A percentile compares a stretch with the other conserved stretches of the same genome.
Conservation (phyloP, 805 yeast genomes). For the Zygosaccharomyces lentus region DNA sequence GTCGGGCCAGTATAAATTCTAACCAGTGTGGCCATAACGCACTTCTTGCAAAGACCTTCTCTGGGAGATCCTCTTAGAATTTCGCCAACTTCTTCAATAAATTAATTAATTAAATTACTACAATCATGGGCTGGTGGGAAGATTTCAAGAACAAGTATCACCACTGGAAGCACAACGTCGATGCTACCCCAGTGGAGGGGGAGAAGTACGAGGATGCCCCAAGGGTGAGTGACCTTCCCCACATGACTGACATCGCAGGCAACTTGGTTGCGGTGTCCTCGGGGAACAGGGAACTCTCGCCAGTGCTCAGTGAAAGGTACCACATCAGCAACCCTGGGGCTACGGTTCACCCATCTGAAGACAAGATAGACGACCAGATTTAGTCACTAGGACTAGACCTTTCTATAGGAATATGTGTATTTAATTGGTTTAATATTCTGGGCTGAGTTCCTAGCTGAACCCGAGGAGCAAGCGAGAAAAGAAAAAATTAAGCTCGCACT, state of each 20-base stretch:
- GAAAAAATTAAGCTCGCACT: slow-evolving; percentile 69
- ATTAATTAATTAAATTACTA: background rate
- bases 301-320: slow-evolving; percentile 22
- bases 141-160: slow-evolving; percentile 16
- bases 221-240: slow-evolving; percentile 25
- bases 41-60: no score
- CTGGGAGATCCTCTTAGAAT: no score
- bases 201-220: slow-evolving; percentile 24
- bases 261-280: slow-evolving; percentile 26
- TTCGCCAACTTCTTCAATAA: background rate
- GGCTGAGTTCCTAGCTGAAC: background rate
- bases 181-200: slow-evolving; percentile 25
- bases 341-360: background rate
- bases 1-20: background rate
- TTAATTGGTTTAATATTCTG: background rate
- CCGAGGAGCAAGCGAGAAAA: background rate
- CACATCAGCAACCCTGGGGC: slow-evolving; percentile 16
- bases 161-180: slow-evolving; percentile 21
- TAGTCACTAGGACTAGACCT: slow-evolving; percentile 13
- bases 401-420: slow-evolving; percentile 22
- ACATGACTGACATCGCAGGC: slow-evolving; percentile 27
- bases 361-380: slow-evolving; percentile 20
- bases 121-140: slow-evolving; percentile 14
- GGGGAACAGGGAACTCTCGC: slow-evolving; percentile 28
- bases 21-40: background rate